These are phyloP conservation scores for Malassezia sympodialis DNA, from an alignment of 1,284 basidiomycete species.

Conservation along the genomic window DNA sequence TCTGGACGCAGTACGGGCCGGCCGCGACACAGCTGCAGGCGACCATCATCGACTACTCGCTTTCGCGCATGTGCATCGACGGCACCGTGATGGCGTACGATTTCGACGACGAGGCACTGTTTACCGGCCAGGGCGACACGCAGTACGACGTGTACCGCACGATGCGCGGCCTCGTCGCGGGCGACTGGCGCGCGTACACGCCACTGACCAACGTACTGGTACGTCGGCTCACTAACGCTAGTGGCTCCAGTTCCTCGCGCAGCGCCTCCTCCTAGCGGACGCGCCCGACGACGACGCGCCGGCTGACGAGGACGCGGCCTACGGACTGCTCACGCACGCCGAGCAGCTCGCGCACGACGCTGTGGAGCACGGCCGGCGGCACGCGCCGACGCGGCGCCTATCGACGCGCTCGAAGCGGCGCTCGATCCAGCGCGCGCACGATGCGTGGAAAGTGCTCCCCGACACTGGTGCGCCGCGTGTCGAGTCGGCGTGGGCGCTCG, in stretches of 20 bases:
- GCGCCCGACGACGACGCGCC: background rate
- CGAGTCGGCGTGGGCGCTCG: conserved; percentile 4
- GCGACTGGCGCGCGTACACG: conserved; percentile 62
- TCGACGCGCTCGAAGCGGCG: conserved; percentile 18
- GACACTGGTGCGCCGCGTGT: background rate
- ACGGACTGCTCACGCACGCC: conserved; percentile 3
- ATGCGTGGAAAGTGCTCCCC: conserved; percentile 13
- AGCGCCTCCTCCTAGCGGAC: conserved; percentile 56
- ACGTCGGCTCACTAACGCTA: conserved; percentile 49
- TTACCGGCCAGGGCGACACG: conserved; percentile 64
- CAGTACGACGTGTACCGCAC: conserved; percentile 90
- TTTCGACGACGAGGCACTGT: conserved; percentile 47
- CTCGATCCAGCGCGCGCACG: conserved; percentile 14
- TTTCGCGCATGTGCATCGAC: conserved; percentile 56
- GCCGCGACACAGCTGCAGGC: conserved; percentile 57
- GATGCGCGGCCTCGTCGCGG: conserved; percentile 60
- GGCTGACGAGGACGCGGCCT: background rate
- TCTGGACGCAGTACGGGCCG: conserved; percentile 30
- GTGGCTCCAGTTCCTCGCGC: conserved; percentile 72
- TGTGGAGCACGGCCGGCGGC: conserved; percentile 4
- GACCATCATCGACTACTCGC: conserved; percentile 86
- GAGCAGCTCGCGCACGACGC: conserved; percentile 16
- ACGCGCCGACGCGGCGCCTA: conserved; percentile 6
- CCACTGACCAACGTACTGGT: conserved; percentile 84
- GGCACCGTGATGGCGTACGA: conserved; percentile 27